Conservation (phyloP, 2,329 filamentous ascomycete genomes). For the Zymoseptoria passerinii region DNA sequence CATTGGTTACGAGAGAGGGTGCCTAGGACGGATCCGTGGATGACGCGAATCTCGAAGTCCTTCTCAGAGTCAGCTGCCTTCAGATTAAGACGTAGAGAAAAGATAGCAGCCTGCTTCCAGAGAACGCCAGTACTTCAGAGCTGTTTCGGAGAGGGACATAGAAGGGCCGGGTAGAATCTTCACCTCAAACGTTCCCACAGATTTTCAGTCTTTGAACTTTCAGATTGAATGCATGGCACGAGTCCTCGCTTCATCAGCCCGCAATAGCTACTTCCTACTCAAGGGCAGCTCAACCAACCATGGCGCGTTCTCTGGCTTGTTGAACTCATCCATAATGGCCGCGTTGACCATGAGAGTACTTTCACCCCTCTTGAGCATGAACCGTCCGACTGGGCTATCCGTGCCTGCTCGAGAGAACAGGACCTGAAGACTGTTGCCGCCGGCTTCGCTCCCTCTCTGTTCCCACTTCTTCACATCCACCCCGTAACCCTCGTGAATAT, state of each 20-base stretch:
- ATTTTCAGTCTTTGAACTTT: background rate
- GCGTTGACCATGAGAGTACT: conserved; percentile 53
- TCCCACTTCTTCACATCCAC: conserved; percentile 48
- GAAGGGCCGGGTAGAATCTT: no score
- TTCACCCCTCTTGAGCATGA: conserved; percentile 31
- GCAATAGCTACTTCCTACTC: background rate
- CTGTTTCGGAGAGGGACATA: no score
- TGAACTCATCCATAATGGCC: conserved; percentile 46
- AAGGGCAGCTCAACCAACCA: conserved; percentile 46
- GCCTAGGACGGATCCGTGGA: background rate
- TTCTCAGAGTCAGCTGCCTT: background rate
- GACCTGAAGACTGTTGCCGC: background rate
- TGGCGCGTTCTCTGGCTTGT: conserved; percentile 41
- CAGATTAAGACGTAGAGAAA: background rate
- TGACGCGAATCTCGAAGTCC: background rate
- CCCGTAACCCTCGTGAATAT: conserved; percentile 55
- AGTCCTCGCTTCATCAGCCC: background rate
- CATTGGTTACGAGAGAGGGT: background rate
- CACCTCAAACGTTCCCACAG: no score
- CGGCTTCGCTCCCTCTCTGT: conserved; percentile 20
- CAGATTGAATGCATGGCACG: background rate
- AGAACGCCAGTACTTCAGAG: background rate
- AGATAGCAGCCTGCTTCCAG: background rate
- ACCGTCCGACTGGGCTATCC: background rate
- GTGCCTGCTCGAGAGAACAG: background rate